Percentiles rank a stretch among this genome's conserved stretches.
Conservation (phyloP, 106 monocot species). For the Alisma plantagoaquatica region DNA sequence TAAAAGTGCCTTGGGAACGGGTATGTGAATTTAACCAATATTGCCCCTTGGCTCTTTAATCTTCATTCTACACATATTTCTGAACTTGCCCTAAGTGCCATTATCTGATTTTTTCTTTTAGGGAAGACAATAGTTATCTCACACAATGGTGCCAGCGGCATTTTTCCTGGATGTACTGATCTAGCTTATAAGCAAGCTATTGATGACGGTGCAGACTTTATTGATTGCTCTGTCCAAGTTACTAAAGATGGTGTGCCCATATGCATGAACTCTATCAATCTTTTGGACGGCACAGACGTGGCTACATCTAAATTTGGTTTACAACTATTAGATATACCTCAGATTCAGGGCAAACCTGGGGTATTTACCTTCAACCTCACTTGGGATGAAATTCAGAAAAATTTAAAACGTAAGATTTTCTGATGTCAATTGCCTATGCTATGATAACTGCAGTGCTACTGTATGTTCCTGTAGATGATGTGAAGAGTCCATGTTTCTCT, state of each 20-base stretch:
- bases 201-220: constrained; percentile 64
- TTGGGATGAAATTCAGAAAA: constrained; percentile 57
- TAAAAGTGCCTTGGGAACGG: constrained; percentile 29
- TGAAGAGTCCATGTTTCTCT: too few species aligned
- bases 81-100: too few species aligned
- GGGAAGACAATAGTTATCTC: constrained; percentile 56
- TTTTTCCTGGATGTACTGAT: constrained; percentile 86
- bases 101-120: constrained; percentile 27
- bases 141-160: constrained; percentile 85
- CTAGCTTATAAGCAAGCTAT: constrained; percentile 74
- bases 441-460: too few species aligned
- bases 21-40: constrained; percentile 26
- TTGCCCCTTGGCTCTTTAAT: too few species aligned
- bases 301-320: constrained; percentile 27
- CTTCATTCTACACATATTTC: too few species aligned
- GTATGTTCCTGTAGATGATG: too few species aligned
- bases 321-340: constrained; percentile 33
- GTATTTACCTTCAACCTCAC: constrained; percentile 89
- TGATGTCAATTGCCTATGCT: too few species aligned
- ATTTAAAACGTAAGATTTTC: constrained; percentile 70
- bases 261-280: constrained; percentile 73
- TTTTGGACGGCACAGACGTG: constrained; percentile 48
- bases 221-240: constrained; percentile 80
- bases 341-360: constrained; percentile 45
- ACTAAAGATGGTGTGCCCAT: constrained; percentile 59